These are phyloP conservation scores for Chrysoporthe puriensis DNA, from an alignment of 2,329 filamentous ascomycete species.

Conservation along the genomic window DNA sequence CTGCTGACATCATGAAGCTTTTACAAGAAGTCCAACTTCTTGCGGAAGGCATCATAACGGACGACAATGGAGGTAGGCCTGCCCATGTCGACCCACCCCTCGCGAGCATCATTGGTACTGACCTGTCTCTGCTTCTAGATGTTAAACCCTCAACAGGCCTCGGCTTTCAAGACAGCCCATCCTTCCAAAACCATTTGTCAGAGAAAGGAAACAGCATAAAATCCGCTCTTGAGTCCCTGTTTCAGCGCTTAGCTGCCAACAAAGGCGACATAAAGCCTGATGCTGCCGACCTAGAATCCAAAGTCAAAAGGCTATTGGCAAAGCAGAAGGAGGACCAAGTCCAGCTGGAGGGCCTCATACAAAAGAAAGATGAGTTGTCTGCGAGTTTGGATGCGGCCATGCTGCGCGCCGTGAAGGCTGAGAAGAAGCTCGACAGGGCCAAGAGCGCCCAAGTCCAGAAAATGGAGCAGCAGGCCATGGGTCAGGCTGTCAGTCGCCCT, in stretches of 20 bases:
- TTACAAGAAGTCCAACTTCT: slow-evolving; percentile 67
- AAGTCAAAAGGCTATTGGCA: slow-evolving; percentile 75
- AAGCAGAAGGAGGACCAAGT: slow-evolving; percentile 80
- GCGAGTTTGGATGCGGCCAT: slow-evolving; percentile 88
- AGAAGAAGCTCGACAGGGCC: slow-evolving; percentile 88
- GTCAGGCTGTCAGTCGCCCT: slow-evolving; percentile 61
- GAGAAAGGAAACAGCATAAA: slow-evolving; percentile 78
- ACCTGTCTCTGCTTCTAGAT: slow-evolving; percentile 43
- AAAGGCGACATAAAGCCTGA: slow-evolving; percentile 66
- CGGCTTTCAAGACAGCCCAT: slow-evolving; percentile 64
- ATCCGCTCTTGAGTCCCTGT: slow-evolving; percentile 71
- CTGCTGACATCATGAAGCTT: slow-evolving; percentile 48
- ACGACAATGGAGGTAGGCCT: slow-evolving; percentile 46
- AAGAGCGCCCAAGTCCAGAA: slow-evolving; percentile 91
- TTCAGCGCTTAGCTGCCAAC: slow-evolving; percentile 57
- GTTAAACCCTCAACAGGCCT: slow-evolving; percentile 61
- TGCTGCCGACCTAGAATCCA: slow-evolving; percentile 71
- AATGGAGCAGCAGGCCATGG: slow-evolving; percentile 84
- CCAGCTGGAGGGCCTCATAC: slow-evolving; percentile 73
- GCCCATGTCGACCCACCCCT: not conserved
- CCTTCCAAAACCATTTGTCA: slow-evolving; percentile 82
- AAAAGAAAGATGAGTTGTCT: slow-evolving; percentile 82
- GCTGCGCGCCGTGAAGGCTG: slow-evolving; percentile 89
- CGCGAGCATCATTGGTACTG: slow-evolving; percentile 31
- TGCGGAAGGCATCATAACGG: slow-evolving; percentile 54